Evolutionary conservation across 129 eudicot species (phyloP), one percentile per base, ranked within the genome.

Genomic region (Rutidosis leptorrhynchoides): DNA sequence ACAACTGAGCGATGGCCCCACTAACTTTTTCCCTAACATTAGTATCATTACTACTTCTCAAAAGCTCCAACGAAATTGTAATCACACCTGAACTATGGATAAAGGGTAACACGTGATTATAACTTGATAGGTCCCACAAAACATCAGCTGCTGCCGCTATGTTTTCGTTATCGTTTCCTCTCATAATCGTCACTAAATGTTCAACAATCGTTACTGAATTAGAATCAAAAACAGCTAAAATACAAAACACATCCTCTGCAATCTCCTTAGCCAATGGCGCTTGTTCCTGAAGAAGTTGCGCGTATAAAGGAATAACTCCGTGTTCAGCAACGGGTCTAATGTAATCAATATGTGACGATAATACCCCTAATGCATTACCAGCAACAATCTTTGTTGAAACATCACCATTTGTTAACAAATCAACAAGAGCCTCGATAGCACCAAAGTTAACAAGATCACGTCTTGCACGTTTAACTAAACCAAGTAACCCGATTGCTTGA

Each of bases 201-300:
- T 83, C 87, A 9, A 67, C 74, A 58, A 87, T 83, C 43, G 52
- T 30, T 5, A 62, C 27, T 0, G 81, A 82, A 60, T 78, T 79
- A 25, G 61, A 64, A 79, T 87, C 83, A 0, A 60, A 51, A 64
- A 83, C 68, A 20, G 87, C 87, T 58, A 81, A 65, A 58, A 81
- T 73, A 67, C 87, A 87, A 26, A 87, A 83, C 3, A 87, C 87
- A 62, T 87, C 95, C 80, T 83, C 90, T 1, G 95, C 90, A 33
- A 87, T 77, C 76, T 83, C 95, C 73, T 72, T 83, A 28, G 83
- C 83, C 78, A 77, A 70, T 17, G 77, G 75, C 17, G 72, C 85
- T 0, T 65, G 63, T 48, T 72, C 81, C 43, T 75, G 65, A 66
- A 87, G 87, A 35, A 83, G 83, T 49, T 79, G 74, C 7, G 83